phyloP scores from a whole-genome alignment of 192 early-diverging fungal species.

The Linnemannia zychae region DNA sequence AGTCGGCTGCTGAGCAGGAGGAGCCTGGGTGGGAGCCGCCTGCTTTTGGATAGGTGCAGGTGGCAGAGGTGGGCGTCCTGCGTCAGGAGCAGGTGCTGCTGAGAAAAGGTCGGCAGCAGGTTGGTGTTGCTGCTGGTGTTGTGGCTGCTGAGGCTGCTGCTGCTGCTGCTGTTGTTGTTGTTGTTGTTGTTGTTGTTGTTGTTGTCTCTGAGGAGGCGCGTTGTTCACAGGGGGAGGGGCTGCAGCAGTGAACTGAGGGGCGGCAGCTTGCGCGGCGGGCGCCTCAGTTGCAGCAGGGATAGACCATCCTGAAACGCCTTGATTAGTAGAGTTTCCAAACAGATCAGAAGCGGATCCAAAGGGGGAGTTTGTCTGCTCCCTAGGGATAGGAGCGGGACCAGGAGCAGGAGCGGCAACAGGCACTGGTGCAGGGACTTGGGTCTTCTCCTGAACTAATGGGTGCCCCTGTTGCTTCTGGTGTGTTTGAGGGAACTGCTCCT shows the following conservation, averaged over 20 bases:
- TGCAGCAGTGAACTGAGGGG: neutral
- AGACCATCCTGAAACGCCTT: constrained; percentile 38
- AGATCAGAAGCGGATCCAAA: constrained; percentile 44
- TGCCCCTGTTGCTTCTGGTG: constrained; percentile 17
- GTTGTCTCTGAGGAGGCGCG: constrained; percentile 10
- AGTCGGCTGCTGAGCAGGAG: constrained; percentile 18
- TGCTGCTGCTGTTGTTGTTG: neutral
- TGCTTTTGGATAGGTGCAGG: constrained; percentile 37
- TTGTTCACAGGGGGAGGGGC: neutral
- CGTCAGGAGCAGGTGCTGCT: neutral
- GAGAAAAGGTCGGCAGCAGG: neutral
- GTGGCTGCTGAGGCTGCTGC: neutral
- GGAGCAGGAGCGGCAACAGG: neutral
- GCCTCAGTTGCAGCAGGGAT: constrained; percentile 19
- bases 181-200: neutral
- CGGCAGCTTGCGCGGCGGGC: neutral
- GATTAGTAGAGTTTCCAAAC: constrained; percentile 38
- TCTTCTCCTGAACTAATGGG: constrained; percentile 8
- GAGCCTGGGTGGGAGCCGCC: constrained; percentile 2
- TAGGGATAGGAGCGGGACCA: neutral
- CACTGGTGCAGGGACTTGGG: constrained; percentile 6
- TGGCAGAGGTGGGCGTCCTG: constrained; percentile 37
- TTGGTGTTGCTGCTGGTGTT: neutral
- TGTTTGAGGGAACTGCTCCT: neutral
- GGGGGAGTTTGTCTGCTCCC: constrained; percentile 29